phyloP scores from a whole-genome alignment of 2,329 filamentous ascomycete genomes.

The Orbilia quercus region DNA sequence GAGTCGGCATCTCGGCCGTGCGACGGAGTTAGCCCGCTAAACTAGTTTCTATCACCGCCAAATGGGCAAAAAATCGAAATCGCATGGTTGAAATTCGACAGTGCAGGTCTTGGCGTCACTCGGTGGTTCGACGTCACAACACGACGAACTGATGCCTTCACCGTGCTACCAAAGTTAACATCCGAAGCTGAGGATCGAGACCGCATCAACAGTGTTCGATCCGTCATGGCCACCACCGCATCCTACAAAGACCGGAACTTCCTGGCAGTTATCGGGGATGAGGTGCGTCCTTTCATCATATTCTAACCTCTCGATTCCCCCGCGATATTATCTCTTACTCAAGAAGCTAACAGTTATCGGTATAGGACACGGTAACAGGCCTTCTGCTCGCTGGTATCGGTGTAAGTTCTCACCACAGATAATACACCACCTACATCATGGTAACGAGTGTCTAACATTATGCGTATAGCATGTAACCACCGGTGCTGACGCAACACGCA shows the following conservation, averaged over 20 bases:
- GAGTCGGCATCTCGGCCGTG: slow-evolving; percentile 47
- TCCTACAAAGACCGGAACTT: slow-evolving; percentile 87
- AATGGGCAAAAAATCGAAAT: no score
- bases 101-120: slow-evolving; percentile 29
- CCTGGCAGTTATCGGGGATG: slow-evolving; percentile 96
- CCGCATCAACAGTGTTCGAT: slow-evolving; percentile 22
- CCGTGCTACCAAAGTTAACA: background rate
- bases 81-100: background rate
- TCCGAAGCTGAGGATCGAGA: slow-evolving; percentile 4
- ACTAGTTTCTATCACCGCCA: slow-evolving; percentile 26
- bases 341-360: slow-evolving; percentile 52
- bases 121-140: slow-evolving; percentile 20
- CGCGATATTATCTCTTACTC: background rate
- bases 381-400: slow-evolving; percentile 94
- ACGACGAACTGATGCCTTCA: no score
- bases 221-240: slow-evolving; percentile 49
- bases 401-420: slow-evolving; percentile 70
- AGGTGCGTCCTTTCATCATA: slow-evolving; percentile 69
- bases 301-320: background rate
- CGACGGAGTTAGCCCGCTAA: slow-evolving; percentile 29
- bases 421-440: no score
- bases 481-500: slow-evolving; percentile 90
- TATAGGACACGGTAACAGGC: slow-evolving; percentile 92
- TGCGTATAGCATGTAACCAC: slow-evolving; percentile 83
- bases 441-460: background rate